Conservation (phyloP, 2,329 filamentous ascomycete species). For the Aureobasidium sp. region DNA sequence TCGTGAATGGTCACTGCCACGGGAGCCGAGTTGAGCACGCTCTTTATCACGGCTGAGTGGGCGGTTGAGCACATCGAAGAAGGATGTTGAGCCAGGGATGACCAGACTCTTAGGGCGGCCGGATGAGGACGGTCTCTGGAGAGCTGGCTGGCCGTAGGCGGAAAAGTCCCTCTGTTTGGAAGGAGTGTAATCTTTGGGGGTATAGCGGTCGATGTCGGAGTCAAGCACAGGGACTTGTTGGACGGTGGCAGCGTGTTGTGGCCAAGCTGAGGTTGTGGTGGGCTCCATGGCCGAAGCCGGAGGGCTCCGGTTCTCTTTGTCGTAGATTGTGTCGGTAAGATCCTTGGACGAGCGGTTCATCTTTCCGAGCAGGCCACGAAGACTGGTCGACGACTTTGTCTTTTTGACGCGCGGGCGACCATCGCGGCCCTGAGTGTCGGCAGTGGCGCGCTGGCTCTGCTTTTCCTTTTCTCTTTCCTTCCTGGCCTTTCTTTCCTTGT, state of each 20-base stretch:
- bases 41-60: conserved; percentile 11
- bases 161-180: conserved; percentile 57
- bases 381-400: conserved; percentile 73
- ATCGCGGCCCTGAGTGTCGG: conserved; percentile 7
- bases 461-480: conserved; percentile 36
- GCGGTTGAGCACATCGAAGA: conserved; percentile 11
- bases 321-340: conserved; percentile 48
- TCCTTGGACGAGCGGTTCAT: conserved; percentile 62
- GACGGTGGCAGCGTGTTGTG: conserved; percentile 57
- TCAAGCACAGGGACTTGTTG: conserved; percentile 28
- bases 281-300: conserved; percentile 40
- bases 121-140: conserved; percentile 21
- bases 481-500: conserved; percentile 20
- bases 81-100: conserved; percentile 2
- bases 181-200: conserved; percentile 53
- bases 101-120: conserved; percentile 26
- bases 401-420: conserved; percentile 46
- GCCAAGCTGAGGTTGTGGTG: conserved; percentile 66
- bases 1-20: conserved; percentile 15
- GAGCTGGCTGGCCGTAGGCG: conserved; percentile 40
- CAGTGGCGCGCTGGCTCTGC: conserved; percentile 24
- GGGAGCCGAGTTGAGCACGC: conserved; percentile 17
- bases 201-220: conserved; percentile 53
- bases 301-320: conserved; percentile 78
- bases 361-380: conserved; percentile 68